Conservation (phyloP, 2,329 filamentous ascomycete genomes). For the Tothia fuscella region DNA sequence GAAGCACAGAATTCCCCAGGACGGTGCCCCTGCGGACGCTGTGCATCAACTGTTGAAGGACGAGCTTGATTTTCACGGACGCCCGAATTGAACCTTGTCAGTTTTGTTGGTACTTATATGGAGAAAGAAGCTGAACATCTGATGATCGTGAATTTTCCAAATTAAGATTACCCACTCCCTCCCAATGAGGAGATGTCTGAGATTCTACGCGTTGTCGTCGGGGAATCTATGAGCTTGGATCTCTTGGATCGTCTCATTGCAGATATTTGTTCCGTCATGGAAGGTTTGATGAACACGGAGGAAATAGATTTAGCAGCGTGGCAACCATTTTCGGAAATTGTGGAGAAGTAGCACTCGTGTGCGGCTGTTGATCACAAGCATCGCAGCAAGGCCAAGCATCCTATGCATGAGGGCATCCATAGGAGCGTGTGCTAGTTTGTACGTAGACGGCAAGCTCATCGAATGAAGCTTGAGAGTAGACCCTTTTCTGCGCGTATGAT, state of each 20-base stretch:
- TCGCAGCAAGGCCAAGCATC: background rate
- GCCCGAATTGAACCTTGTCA: constrained; percentile 58
- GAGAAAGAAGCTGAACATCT: constrained; percentile 52
- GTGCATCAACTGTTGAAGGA: constrained; percentile 49
- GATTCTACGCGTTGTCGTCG: constrained; percentile 55
- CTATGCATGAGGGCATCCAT: constrained; percentile 2
- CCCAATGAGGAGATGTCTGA: constrained; percentile 49
- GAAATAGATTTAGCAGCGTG: constrained; percentile 39
- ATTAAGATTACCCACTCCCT: constrained; percentile 59
- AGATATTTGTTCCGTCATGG: constrained; percentile 49
- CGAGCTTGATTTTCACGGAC: constrained; percentile 47
- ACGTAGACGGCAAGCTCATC: background rate
- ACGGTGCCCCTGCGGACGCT: constrained; percentile 48
- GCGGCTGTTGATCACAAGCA: constrained; percentile 14
- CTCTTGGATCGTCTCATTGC: constrained; percentile 50
- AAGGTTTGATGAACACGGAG: constrained; percentile 45
- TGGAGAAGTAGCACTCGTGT: constrained; percentile 32
- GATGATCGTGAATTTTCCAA: constrained; percentile 55
- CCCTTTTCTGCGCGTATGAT: too few species aligned
- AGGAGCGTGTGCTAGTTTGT: background rate
- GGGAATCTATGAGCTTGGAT: constrained; percentile 58
- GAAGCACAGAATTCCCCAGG: constrained; percentile 46
- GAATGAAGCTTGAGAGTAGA: too few species aligned
- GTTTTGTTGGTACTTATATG: constrained; percentile 62
- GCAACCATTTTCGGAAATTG: constrained; percentile 26